Percentiles rank a stretch among this genome's conserved stretches.
These are phyloP conservation scores for Wickerhamiella occidentalis DNA, from an alignment of 805 yeast genomes.

Conservation along the genomic window DNA sequence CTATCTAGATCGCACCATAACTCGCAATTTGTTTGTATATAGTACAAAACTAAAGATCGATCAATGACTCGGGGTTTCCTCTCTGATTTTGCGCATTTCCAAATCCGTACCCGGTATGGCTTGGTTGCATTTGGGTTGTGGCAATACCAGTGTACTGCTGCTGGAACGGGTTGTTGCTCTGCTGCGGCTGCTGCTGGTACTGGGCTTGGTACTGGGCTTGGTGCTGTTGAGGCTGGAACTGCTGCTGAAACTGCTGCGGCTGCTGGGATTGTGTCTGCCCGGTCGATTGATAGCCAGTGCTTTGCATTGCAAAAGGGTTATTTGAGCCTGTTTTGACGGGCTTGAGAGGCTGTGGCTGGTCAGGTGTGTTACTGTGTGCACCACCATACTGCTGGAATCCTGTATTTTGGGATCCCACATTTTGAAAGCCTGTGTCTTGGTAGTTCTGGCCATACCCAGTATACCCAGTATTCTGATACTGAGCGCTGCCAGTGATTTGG, in stretches of 20 bases:
- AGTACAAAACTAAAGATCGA: constrained; percentile 1
- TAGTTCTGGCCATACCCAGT: constrained; percentile 18
- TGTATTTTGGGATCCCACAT: not conserved
- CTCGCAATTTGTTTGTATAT: not conserved
- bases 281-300: constrained; percentile 19
- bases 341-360: constrained; percentile 25
- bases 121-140: constrained; percentile 54
- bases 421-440: not conserved
- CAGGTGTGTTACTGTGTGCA: not conserved
- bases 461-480: not conserved
- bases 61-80: constrained; percentile 1
- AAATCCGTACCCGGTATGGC: constrained; percentile 89
- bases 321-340: constrained; percentile 62
- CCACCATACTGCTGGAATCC: not conserved
- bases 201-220: not conserved
- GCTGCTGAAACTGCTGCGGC: not conserved
- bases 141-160: constrained; percentile 61
- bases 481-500: not conserved
- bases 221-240: not conserved
- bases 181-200: not conserved
- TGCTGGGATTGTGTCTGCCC: not conserved
- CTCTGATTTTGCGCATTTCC: constrained; percentile 48
- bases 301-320: constrained; percentile 54
- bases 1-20: too few species aligned
- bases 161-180: constrained; percentile 43